Conservation (phyloP, 2,329 filamentous ascomycete species). For the Camillea tinctor region DNA sequence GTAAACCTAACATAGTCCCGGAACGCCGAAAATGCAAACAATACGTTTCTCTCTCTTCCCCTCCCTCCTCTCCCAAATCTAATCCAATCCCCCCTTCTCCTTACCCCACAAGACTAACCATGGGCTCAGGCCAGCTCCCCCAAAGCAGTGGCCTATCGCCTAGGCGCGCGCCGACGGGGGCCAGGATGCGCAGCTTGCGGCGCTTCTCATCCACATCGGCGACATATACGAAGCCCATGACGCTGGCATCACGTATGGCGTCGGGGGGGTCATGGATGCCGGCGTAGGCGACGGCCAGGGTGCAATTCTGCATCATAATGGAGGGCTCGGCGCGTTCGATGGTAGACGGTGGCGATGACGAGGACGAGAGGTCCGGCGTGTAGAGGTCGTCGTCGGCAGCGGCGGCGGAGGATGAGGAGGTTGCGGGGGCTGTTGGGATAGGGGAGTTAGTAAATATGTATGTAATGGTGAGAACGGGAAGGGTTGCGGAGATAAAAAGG, state of each 20-base stretch:
- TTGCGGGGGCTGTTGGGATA: constrained; percentile 4
- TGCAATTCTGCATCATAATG: constrained; percentile 71
- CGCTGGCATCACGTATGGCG: constrained; percentile 73
- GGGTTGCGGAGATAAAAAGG: too few relatives aligned
- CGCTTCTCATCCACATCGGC: constrained; percentile 86
- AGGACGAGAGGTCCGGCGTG: too few relatives aligned
- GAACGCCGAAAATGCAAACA: too few relatives aligned
- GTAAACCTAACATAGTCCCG: too few relatives aligned
- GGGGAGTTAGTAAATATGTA: constrained; percentile 2
- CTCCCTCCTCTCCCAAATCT: not conserved
- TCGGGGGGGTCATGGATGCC: constrained; percentile 66
- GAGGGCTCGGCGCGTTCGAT: constrained; percentile 66
- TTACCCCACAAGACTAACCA: constrained; percentile 68
- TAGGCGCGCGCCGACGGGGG: constrained; percentile 78
- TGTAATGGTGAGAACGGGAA: too few relatives aligned
- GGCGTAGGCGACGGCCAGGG: constrained; percentile 83
- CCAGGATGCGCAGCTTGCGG: constrained; percentile 75
- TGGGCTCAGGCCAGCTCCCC: constrained; percentile 84
- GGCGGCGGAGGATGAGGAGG: constrained; percentile 8
- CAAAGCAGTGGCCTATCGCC: constrained; percentile 78
- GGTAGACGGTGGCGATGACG: constrained; percentile 22
- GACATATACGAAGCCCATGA: constrained; percentile 92
- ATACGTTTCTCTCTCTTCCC: too few relatives aligned
- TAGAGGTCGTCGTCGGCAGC: constrained; percentile 23
- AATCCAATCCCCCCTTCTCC: not conserved